A percentile compares a stretch with the other conserved stretches of the same genome.
Evolutionary conservation across 805 yeast species (phyloP).

Genomic region (Hemisphaericaspora nanyangensis): DNA sequence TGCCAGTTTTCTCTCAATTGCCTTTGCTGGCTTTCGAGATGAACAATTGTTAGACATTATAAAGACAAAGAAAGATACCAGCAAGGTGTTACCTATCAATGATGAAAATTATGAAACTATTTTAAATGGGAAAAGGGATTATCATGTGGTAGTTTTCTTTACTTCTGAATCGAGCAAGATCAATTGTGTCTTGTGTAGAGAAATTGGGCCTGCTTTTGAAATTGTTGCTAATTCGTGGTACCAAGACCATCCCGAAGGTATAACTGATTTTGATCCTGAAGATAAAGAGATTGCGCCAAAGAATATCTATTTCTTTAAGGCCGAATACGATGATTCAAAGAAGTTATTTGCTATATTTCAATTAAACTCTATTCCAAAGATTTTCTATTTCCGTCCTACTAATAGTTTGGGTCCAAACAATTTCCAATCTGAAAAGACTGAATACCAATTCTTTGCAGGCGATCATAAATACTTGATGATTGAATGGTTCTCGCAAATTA

Average conservation of each 20-base stretch:
- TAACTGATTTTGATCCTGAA: slow-evolving; percentile 33
- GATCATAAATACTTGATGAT: slow-evolving; percentile 36
- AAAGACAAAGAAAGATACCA: slow-evolving; percentile 11
- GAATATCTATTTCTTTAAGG: slow-evolving; percentile 61
- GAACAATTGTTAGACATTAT: slow-evolving; percentile 19
- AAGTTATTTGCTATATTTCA: slow-evolving; percentile 49
- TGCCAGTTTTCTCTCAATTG: slow-evolving; percentile 12
- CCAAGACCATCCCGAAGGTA: slow-evolving; percentile 49
- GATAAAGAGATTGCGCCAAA: slow-evolving; percentile 12
- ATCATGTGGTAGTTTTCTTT: slow-evolving; percentile 59
- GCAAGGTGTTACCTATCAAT: slow-evolving; percentile 35
- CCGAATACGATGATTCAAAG: slow-evolving; percentile 64
- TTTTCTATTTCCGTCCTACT: slow-evolving; percentile 59
- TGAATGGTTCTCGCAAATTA: slow-evolving; percentile 31
- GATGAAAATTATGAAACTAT: slow-evolving; percentile 56
- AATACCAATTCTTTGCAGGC: slow-evolving; percentile 46
- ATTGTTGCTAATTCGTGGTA: slow-evolving; percentile 56
- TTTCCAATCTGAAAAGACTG: slow-evolving; percentile 24
- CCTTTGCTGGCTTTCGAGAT: slow-evolving; percentile 20
- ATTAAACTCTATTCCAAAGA: slow-evolving; percentile 74
- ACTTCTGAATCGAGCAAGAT: slow-evolving; percentile 73
- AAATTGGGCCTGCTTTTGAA: slow-evolving; percentile 63
- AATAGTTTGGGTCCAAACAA: slow-evolving; percentile 26
- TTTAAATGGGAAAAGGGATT: slow-evolving; percentile 64
- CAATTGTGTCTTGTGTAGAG: slow-evolving; percentile 72